A percentile compares a stretch with the other conserved stretches of the same genome.
Evolutionary conservation across 1,284 basidiomycete genomes (phyloP).

Genomic region (Trametes hirsuta): DNA sequence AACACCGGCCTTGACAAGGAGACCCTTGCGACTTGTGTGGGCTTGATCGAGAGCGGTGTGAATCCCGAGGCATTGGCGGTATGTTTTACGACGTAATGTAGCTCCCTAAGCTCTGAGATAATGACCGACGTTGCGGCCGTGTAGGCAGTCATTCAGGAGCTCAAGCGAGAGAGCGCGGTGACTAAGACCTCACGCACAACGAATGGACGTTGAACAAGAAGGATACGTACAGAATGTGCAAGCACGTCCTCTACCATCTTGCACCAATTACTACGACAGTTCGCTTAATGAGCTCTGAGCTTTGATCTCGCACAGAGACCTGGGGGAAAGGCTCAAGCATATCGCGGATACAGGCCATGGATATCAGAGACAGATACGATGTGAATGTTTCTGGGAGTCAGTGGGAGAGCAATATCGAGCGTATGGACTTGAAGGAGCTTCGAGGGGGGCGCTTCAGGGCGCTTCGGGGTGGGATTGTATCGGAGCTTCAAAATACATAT

Average conservation of each 20-base stretch:
- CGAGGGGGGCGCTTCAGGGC: no score
- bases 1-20: slow-evolving; percentile 84
- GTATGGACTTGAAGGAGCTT: no score
- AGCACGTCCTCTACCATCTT: no score
- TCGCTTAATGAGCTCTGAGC: no score
- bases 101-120: not conserved
- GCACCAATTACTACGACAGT: no score
- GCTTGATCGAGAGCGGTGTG: slow-evolving; percentile 84
- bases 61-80: slow-evolving; percentile 88
- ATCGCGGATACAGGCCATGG: no score
- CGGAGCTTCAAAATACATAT: slow-evolving; percentile 11
- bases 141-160: slow-evolving; percentile 77
- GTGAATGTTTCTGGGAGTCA: no score
- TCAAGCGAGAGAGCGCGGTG: slow-evolving; percentile 62
- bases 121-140: not conserved
- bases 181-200: slow-evolving; percentile 31
- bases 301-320: no score
- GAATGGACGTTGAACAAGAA: slow-evolving; percentile 20
- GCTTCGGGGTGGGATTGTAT: not conserved
- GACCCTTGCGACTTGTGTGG: slow-evolving; percentile 80
- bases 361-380: no score
- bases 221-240: no score
- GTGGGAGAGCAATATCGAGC: no score
- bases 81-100: slow-evolving; percentile 33
- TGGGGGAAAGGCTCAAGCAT: no score